A percentile compares a stretch with the other conserved stretches of the same genome.
phyloP scores from a whole-genome alignment of 306 rosid species.

The Mimosa pudica region DNA sequence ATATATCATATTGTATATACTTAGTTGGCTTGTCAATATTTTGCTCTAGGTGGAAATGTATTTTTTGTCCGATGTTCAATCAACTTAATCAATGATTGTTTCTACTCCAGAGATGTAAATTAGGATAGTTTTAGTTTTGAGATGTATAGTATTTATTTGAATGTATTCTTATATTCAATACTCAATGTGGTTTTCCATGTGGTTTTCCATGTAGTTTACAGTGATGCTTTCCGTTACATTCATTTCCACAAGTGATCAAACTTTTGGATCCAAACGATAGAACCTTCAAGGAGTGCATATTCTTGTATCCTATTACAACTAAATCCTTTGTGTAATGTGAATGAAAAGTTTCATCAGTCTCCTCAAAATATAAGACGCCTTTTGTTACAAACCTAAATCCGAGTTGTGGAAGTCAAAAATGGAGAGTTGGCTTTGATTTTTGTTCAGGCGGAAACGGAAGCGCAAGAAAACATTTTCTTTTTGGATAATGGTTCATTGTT shows the following conservation, averaged over 20 bases:
- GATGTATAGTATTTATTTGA: not conserved
- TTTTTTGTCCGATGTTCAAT: not conserved
- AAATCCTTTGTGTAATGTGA: not conserved
- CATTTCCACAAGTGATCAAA: not conserved
- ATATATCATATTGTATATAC: not conserved
- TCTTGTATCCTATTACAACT: not conserved
- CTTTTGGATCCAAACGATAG: not conserved
- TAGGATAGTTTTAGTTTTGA: not conserved
- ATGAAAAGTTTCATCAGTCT: not conserved
- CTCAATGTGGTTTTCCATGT: not conserved
- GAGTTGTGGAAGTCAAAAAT: not conserved
- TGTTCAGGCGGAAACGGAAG: not conserved
- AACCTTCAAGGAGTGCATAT: not conserved
- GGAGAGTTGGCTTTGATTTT: not conserved
- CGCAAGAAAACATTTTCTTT: not conserved
- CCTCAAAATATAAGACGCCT: not conserved
- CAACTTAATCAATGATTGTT: not conserved
- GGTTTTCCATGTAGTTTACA: not conserved
- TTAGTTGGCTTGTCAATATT: not conserved
- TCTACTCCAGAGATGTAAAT: not conserved
- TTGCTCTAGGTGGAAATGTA: not conserved
- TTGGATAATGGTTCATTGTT: not conserved
- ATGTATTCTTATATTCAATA: not conserved
- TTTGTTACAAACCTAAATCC: not conserved
- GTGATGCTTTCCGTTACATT: not conserved